Evolutionary conservation across 768 basidiomycete species (phyloP), one percentile per base, ranked within the genome.

Genomic region (Auriscalpium vulgare): DNA sequence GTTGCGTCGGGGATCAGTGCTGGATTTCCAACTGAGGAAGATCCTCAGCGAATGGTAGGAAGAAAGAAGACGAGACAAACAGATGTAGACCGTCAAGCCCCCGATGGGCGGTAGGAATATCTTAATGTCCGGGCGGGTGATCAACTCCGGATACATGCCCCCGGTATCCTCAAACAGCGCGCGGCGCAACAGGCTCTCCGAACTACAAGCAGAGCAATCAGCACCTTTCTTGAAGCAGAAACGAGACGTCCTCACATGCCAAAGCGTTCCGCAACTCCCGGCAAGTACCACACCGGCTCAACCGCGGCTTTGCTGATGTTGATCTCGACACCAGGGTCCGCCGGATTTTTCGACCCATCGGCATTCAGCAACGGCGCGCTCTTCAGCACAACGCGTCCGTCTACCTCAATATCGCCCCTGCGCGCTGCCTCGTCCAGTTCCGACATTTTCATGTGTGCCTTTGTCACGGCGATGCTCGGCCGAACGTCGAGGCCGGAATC

Each of bases 101-200:
- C 95, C 95, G 56, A 98, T 97, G 0, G 95, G 95, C 0, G 95
- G 95, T 0, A 97, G 77, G 78, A 97, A 97, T 19, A 94, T 81
- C 68, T 95, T 95, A 75, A 98, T 87, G 65, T 97, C 95, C 0
- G 93, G 89, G 19, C 94, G 84, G 7, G 95, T 97, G 65, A 98
- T 86, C 35, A 98, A 80, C 64, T 98, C 95, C 3, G 95, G 94
- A 68, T 91, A 93, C 88, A 91, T 92, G 65, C 93, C 92, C 63
- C 91, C 93, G 0, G 92, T 95, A 60, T 97, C 95, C 68, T 98
- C 95, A 62, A 97, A 98, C 38, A 98, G 76, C 0, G 91, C 87
- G n/a, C 95, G 79, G 17, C 95, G 84, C 3, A 98, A 80, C 0
- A 92, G 71, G 16, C 76, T 79, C 69, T 98, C 95, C 0, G 90